Percentiles rank a stretch among this genome's conserved stretches.
Conservation (phyloP, 1,139 yeast species). For the Pichia sp. region DNA sequence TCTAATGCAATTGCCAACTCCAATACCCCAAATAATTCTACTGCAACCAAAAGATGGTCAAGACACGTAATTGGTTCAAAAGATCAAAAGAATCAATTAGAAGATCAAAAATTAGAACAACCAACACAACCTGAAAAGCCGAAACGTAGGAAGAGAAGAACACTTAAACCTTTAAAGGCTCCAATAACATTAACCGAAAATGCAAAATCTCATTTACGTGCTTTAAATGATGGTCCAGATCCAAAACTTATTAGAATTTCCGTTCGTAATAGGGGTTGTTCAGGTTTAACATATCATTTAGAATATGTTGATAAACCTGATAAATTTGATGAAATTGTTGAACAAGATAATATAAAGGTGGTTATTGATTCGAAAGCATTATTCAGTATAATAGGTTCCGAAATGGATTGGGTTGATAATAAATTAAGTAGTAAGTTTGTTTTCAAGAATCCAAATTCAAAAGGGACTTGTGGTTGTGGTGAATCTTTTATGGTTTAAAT, state of each 20-base stretch:
- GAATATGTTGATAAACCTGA: slow-evolving; percentile 88
- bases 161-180: slow-evolving; percentile 79
- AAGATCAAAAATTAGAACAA: background rate
- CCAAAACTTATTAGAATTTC: slow-evolving; percentile 90
- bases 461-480: slow-evolving; percentile 98
- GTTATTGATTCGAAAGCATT: slow-evolving; percentile 92
- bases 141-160: slow-evolving; percentile 52
- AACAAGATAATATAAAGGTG: slow-evolving; percentile 90
- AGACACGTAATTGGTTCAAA: slow-evolving; percentile 22
- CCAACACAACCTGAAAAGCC: slow-evolving; percentile 4
- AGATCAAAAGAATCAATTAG: background rate
- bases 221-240: slow-evolving; percentile 67
- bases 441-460: slow-evolving; percentile 90
- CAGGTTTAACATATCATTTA: slow-evolving; percentile 85
- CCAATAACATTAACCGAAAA: slow-evolving; percentile 70
- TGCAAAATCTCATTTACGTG: slow-evolving; percentile 66
- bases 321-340: slow-evolving; percentile 87
- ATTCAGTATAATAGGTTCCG: slow-evolving; percentile 91
- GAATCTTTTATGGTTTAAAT: slow-evolving; percentile 89
- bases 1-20: background rate
- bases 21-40: no score
- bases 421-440: slow-evolving; percentile 83
- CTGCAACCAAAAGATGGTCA: slow-evolving; percentile 26
- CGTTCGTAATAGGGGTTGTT: slow-evolving; percentile 93
- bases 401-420: slow-evolving; percentile 98